Evolutionary conservation across 2,329 filamentous ascomycete genomes (phyloP).

Genomic region (Cercospora sesami): DNA sequence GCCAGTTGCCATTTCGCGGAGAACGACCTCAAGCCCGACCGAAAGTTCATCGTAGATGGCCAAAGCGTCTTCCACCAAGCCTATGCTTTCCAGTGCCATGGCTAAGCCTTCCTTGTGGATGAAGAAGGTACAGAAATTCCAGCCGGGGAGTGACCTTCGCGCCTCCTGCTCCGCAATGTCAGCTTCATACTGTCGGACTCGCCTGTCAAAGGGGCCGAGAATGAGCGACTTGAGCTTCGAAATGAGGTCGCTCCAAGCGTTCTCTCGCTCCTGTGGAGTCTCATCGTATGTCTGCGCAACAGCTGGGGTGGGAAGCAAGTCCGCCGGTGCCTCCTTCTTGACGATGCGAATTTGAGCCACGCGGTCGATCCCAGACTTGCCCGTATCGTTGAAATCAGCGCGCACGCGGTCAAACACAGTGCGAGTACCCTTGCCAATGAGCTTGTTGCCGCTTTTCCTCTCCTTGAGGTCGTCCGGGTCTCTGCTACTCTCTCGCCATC

Average conservation of each 20-base stretch:
- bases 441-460: constrained; percentile 67
- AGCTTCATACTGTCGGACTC: constrained; percentile 93
- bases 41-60: constrained; percentile 94
- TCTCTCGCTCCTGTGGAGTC: constrained; percentile 73
- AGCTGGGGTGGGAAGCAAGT: constrained; percentile 47
- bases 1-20: constrained; percentile 68
- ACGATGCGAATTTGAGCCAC: constrained; percentile 80
- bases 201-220: constrained; percentile 81
- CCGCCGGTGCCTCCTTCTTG: constrained; percentile 49
- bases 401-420: constrained; percentile 87
- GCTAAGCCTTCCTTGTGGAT: constrained; percentile 94
- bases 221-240: constrained; percentile 85
- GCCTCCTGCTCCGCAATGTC: constrained; percentile 93
- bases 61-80: constrained; percentile 89
- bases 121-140: constrained; percentile 99
- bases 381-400: constrained; percentile 81
- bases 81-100: constrained; percentile 91
- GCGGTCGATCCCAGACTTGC: constrained; percentile 72
- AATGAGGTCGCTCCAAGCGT: constrained; percentile 80
- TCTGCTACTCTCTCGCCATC: constrained; percentile 54
- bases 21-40: constrained; percentile 77
- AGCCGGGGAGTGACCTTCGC: constrained; percentile 82
- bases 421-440: constrained; percentile 73
- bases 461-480: constrained; percentile 61
- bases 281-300: constrained; percentile 61